Percentiles rank a stretch among this genome's conserved stretches.
Conservation (phyloP, 2,329 filamentous ascomycete species). For the Arthrinium puccinioides region DNA sequence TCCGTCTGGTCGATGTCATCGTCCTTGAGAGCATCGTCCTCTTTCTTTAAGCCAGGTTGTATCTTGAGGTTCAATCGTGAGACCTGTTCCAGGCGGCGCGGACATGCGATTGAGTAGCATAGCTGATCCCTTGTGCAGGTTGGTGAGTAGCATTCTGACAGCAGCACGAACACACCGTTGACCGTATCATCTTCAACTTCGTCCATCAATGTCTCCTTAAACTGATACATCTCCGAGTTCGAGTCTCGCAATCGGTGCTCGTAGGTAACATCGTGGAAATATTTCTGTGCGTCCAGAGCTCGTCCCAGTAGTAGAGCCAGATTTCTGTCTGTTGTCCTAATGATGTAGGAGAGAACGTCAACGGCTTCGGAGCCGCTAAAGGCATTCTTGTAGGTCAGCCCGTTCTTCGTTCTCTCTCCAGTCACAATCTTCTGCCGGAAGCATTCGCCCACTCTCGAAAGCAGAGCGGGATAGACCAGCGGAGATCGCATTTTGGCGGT, state of each 20-base stretch:
- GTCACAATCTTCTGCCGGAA: constrained; percentile 85
- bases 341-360: constrained; percentile 91
- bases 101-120: constrained; percentile 97
- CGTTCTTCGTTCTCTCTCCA: constrained; percentile 90
- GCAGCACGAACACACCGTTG: constrained; percentile 90
- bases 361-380: constrained; percentile 95
- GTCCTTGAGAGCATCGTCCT: constrained; percentile 49
- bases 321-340: constrained; percentile 93
- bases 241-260: constrained; percentile 93
- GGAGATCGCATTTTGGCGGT: constrained; percentile 64
- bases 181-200: constrained; percentile 69
- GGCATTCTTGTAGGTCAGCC: constrained; percentile 91
- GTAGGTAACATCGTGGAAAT: constrained; percentile 98
- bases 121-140: constrained; percentile 93
- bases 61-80: constrained; percentile 90
- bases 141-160: constrained; percentile 96
- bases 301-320: constrained; percentile 83
- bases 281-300: constrained; percentile 93
- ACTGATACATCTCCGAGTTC: constrained; percentile 92
- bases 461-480: constrained; percentile 84
- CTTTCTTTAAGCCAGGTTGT: constrained; percentile 73
- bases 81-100: constrained; percentile 87
- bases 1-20: constrained; percentile 79
- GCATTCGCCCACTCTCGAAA: constrained; percentile 88
- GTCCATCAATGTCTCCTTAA: constrained; percentile 86